phyloP scores from a whole-genome alignment of 2,329 filamentous ascomycete genomes.

The Xylariaceae sp. region DNA sequence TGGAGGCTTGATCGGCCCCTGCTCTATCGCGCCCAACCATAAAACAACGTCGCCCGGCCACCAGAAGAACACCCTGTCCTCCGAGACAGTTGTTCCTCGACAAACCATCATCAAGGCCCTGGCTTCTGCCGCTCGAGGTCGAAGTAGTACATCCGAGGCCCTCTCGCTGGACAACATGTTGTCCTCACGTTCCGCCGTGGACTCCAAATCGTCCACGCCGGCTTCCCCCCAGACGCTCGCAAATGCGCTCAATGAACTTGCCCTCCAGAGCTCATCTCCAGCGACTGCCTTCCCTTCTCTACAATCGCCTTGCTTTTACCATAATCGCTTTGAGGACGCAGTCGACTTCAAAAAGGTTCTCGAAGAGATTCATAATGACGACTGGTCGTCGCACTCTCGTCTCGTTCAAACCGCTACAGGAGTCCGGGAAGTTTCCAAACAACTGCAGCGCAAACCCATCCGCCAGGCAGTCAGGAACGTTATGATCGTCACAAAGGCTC shows the following conservation, averaged over 20 bases:
- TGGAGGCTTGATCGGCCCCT: slow-evolving; percentile 26
- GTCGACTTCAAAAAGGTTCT: slow-evolving; percentile 93
- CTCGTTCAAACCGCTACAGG: slow-evolving; percentile 93
- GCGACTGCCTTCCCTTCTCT: slow-evolving; percentile 61
- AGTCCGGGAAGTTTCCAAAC: slow-evolving; percentile 92
- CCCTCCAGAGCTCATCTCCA: slow-evolving; percentile 40
- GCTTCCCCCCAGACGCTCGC: slow-evolving; percentile 59
- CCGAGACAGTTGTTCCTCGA: slow-evolving; percentile 66
- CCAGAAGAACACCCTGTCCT: slow-evolving; percentile 51
- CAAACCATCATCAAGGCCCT: slow-evolving; percentile 82
- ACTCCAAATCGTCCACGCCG: slow-evolving; percentile 38
- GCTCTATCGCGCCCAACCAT: slow-evolving; percentile 30
- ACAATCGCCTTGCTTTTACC: slow-evolving; percentile 95
- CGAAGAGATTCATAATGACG: slow-evolving; percentile 86
- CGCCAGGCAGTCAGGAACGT: slow-evolving; percentile 87
- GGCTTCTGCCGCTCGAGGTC: slow-evolving; percentile 60
- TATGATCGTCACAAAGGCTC: slow-evolving; percentile 98
- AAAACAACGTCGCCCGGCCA: slow-evolving; percentile 33
- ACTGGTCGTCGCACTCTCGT: slow-evolving; percentile 87
- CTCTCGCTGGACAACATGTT: slow-evolving; percentile 60
- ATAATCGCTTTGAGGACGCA: slow-evolving; percentile 92
- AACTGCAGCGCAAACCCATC: slow-evolving; percentile 86
- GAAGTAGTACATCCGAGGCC: slow-evolving; percentile 58
- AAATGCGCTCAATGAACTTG: slow-evolving; percentile 54
- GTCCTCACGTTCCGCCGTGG: slow-evolving; percentile 39